These are phyloP conservation scores for Amylocarpus encephaloides DNA, from an alignment of 2,329 filamentous ascomycete species.

Conservation along the genomic window DNA sequence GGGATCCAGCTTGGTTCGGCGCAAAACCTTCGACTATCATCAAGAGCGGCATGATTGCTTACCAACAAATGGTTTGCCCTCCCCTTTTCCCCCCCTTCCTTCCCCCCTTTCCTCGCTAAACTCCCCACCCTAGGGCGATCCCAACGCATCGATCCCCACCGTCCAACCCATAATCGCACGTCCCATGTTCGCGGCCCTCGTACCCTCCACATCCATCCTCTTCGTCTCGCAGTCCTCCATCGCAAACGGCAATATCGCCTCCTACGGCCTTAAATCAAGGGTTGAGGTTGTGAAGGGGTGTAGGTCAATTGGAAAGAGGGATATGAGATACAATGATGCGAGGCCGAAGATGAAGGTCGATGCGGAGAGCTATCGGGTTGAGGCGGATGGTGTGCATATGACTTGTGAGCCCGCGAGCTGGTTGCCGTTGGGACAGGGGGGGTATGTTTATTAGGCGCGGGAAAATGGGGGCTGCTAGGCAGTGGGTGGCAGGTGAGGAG, in stretches of 20 bases:
- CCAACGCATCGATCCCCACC: slow-evolving; percentile 80
- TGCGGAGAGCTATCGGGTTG: slow-evolving; percentile 81
- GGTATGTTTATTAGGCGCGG: neutral
- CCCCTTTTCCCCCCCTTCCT: neutral
- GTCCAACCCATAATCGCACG: slow-evolving; percentile 78
- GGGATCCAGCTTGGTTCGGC: slow-evolving; percentile 80
- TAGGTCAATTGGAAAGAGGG: slow-evolving; percentile 67
- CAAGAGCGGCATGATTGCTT: slow-evolving; percentile 82
- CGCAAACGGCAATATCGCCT: slow-evolving; percentile 56
- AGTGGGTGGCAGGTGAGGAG: no score
- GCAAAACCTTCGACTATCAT: slow-evolving; percentile 76
- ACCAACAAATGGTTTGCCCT: slow-evolving; percentile 68
- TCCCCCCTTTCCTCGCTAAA: neutral
- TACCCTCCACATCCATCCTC: slow-evolving; percentile 67
- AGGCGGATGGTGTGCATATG: slow-evolving; percentile 73
- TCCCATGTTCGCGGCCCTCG: slow-evolving; percentile 75
- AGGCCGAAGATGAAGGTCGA: slow-evolving; percentile 89
- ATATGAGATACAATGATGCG: slow-evolving; percentile 84
- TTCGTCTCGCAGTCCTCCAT: slow-evolving; percentile 77
- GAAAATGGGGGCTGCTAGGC: no score
- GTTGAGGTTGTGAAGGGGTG: slow-evolving; percentile 75
- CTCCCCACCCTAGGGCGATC: slow-evolving; percentile 53
- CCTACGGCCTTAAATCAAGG: slow-evolving; percentile 71
- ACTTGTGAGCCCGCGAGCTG: slow-evolving; percentile 63
- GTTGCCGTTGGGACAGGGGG: slow-evolving; percentile 51